phyloP scores from a whole-genome alignment of 495 filamentous ascomycete genomes.

The Pyrenula massariospora region DNA sequence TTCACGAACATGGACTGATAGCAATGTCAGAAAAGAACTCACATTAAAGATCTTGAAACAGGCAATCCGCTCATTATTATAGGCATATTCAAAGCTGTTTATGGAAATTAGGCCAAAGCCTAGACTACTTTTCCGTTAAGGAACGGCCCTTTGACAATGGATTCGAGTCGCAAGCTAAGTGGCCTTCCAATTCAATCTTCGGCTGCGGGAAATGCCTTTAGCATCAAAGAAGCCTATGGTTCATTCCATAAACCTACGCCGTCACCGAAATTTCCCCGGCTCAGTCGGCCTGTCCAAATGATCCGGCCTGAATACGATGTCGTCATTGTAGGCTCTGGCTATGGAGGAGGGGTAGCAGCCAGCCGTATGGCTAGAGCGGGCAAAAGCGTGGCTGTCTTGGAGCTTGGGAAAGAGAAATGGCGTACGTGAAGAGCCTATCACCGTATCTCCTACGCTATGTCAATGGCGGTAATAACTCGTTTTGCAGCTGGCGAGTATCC shows the following conservation, averaged over 20 bases:
- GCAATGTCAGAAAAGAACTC: background rate
- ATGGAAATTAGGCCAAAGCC: background rate
- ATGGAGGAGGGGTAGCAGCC: conserved; percentile 55
- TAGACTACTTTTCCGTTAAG: background rate
- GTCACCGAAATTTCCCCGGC: conserved; percentile 21
- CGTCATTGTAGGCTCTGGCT: conserved; percentile 56
- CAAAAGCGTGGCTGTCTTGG: conserved; percentile 48
- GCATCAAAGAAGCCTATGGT: background rate
- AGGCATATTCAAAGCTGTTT: background rate
- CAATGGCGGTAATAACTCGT: background rate
- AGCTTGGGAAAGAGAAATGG: conserved; percentile 52
- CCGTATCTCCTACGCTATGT: background rate
- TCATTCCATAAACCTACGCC: background rate
- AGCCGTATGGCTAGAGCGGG: conserved; percentile 52
- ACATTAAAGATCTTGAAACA: background rate
- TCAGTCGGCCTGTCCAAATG: conserved; percentile 43
- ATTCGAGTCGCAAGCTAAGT: background rate
- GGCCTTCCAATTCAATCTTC: background rate
- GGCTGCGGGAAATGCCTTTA: background rate
- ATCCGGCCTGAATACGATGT: conserved; percentile 49
- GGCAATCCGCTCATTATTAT: background rate
- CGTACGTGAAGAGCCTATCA: conserved; percentile 15
- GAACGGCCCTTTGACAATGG: background rate
- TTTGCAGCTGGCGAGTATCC: conserved; percentile 46
- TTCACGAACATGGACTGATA: background rate